Conservation (phyloP, 116 monocot species). For the Zostera marina region DNA sequence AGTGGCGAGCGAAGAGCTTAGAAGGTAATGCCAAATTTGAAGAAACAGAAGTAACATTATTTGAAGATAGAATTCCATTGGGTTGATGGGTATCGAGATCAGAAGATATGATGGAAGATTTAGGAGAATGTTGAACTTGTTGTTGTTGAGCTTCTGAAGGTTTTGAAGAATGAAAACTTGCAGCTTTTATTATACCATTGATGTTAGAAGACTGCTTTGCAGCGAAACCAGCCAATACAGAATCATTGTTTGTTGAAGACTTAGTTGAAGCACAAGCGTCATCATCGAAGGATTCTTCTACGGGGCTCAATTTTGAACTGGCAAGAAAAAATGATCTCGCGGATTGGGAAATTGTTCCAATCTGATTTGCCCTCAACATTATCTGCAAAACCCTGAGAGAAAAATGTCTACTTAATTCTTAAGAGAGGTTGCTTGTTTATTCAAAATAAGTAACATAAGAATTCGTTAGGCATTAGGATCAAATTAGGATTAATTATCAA, state of each 20-base stretch:
- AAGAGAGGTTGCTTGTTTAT: no score
- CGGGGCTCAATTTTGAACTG: slow-evolving; percentile 37
- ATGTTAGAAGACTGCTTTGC: slow-evolving; percentile 16
- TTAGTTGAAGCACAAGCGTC: slow-evolving; percentile 36
- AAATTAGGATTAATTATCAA: no score
- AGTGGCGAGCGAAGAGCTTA: slow-evolving; percentile 18
- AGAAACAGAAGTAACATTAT: slow-evolving; percentile 4
- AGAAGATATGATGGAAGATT: slow-evolving; percentile 3
- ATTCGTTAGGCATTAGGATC: no score
- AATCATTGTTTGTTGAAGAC: slow-evolving; percentile 13
- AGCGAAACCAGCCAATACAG: slow-evolving; percentile 7
- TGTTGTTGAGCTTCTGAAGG: slow-evolving; percentile 6
- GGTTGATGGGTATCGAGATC: slow-evolving; percentile 3
- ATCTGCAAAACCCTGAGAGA: slow-evolving; percentile 9
- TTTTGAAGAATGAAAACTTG: slow-evolving; percentile 2
- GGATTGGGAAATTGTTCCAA: slow-evolving; percentile 71
- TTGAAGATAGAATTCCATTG: slow-evolving; percentile 8
- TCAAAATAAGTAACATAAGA: no score
- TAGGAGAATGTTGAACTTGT: slow-evolving; percentile 3
- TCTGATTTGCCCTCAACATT: slow-evolving; percentile 88
- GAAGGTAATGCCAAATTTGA: slow-evolving; percentile 14
- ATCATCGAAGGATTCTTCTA: slow-evolving; percentile 77
- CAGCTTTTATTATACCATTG: slow-evolving; percentile 22
- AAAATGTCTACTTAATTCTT: neutral
- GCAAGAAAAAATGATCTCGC: slow-evolving; percentile 69